A percentile compares a stretch with the other conserved stretches of the same genome.
Evolutionary conservation across 2,329 filamentous ascomycete genomes (phyloP).

Genomic region (Aphanoascus verrucosus): DNA sequence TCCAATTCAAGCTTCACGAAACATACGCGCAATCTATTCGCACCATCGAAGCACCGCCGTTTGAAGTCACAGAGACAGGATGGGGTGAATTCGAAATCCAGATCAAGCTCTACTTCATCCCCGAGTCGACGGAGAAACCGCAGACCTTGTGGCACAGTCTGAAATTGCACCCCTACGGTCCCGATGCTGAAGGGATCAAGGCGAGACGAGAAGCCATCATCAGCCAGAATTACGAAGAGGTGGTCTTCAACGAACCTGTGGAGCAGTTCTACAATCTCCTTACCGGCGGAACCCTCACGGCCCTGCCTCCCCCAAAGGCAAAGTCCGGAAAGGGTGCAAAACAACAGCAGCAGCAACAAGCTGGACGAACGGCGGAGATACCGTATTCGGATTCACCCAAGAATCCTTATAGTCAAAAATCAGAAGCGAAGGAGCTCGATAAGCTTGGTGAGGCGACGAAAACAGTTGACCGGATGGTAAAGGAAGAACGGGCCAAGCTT

Average conservation of each 20-base stretch:
- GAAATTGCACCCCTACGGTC: conserved; percentile 79
- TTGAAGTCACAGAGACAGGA: conserved; percentile 81
- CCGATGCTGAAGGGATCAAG: conserved; percentile 62
- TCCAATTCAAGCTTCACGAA: conserved; percentile 97
- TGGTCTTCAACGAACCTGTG: conserved; percentile 94
- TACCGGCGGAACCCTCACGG: conserved; percentile 53
- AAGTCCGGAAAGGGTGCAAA: conserved; percentile 48
- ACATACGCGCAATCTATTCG: conserved; percentile 87
- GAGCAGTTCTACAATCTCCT: conserved; percentile 83
- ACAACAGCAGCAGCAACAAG: conserved; percentile 31
- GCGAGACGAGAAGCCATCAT: conserved; percentile 54
- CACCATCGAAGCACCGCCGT: conserved; percentile 70
- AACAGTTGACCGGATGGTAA: conserved; percentile 50
- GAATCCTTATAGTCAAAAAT: conserved; percentile 63
- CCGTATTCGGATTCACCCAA: conserved; percentile 55
- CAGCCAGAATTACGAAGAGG: conserved; percentile 79
- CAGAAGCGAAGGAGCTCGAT: conserved; percentile 55
- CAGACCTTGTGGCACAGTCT: conserved; percentile 92
- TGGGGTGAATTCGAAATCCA: conserved; percentile 98
- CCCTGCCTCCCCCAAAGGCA: conserved; percentile 39
- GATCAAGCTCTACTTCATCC: conserved; percentile 85
- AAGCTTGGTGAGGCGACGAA: conserved; percentile 52
- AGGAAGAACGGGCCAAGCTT: conserved; percentile 53
- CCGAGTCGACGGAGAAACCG: conserved; percentile 81
- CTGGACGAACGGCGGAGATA: conserved; percentile 63